phyloP scores from a whole-genome alignment of 202 grass and related monocot species.

The Alloteropsis angusta region DNA sequence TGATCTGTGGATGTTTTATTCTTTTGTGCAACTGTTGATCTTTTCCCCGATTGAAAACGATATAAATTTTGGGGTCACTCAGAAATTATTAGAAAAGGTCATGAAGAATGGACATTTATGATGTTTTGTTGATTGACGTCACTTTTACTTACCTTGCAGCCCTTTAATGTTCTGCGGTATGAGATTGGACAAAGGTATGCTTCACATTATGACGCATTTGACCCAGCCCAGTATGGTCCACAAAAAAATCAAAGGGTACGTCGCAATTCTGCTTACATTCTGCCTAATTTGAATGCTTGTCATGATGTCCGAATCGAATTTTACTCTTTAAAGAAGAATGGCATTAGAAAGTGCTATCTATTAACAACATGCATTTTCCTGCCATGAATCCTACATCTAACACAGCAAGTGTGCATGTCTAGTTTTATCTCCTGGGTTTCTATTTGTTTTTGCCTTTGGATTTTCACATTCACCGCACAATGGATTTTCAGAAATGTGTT shows the following conservation, averaged over 20 bases:
- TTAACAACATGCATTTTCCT: neutral
- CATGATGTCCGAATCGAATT: neutral
- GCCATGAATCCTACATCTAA: neutral
- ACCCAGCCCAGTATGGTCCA: slow-evolving; percentile 85
- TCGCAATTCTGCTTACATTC: neutral
- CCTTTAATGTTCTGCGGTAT: slow-evolving; percentile 83
- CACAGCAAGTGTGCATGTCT: neutral
- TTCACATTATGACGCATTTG: slow-evolving; percentile 93
- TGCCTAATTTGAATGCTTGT: neutral
- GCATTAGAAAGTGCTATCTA: neutral
- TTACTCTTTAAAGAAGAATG: neutral
- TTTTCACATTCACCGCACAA: neutral
- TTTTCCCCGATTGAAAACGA: neutral
- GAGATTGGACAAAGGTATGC: slow-evolving; percentile 90
- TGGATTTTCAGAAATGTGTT: neutral
- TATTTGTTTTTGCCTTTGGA: neutral
- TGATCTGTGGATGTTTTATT: neutral
- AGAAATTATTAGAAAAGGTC: neutral
- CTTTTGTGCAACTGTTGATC: neutral
- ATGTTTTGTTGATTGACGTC: neutral
- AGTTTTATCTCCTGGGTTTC: neutral
- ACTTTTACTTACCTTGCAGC: slow-evolving; percentile 39
- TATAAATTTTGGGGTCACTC: neutral
- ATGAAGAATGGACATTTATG: neutral
- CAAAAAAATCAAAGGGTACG: slow-evolving; percentile 89